phyloP scores from a whole-genome alignment of 1,284 basidiomycete species.

The Naganishia albida region DNA sequence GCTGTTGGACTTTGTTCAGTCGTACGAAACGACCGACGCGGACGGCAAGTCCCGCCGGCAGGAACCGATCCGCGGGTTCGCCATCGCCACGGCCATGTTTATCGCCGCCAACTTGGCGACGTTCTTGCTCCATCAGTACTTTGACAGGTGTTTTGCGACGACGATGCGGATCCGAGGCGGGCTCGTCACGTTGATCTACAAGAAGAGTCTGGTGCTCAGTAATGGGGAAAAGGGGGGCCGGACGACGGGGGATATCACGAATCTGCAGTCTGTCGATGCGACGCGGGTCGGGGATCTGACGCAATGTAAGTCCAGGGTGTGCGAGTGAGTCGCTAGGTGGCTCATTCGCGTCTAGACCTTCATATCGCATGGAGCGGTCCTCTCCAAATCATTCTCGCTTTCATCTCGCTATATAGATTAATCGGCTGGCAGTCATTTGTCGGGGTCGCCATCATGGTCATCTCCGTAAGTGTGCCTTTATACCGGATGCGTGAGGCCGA shows the following conservation, averaged over 20 bases:
- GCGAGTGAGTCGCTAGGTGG: slow-evolving; percentile 58
- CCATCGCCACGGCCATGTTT: slow-evolving; percentile 79
- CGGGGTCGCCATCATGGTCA: slow-evolving; percentile 86
- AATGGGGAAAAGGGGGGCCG: slow-evolving; percentile 74
- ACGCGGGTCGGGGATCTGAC: slow-evolving; percentile 83
- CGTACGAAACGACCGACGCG: slow-evolving; percentile 60
- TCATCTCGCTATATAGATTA: slow-evolving; percentile 82
- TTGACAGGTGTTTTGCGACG: slow-evolving; percentile 58
- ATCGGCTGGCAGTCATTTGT: slow-evolving; percentile 91
- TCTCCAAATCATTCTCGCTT: slow-evolving; percentile 59
- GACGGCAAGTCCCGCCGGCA: slow-evolving; percentile 17
- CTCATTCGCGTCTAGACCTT: slow-evolving; percentile 30
- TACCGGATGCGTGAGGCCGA: background rate
- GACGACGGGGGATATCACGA: slow-evolving; percentile 88
- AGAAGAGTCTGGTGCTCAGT: slow-evolving; percentile 80
- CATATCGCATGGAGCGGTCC: slow-evolving; percentile 58
- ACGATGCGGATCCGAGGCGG: slow-evolving; percentile 89
- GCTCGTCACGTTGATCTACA: slow-evolving; percentile 79
- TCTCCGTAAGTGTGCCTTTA: slow-evolving; percentile 55
- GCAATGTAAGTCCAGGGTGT: slow-evolving; percentile 56
- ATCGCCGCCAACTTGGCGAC: slow-evolving; percentile 73
- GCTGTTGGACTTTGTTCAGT: slow-evolving; percentile 77
- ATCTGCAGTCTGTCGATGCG: slow-evolving; percentile 81
- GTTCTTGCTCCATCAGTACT: slow-evolving; percentile 78
- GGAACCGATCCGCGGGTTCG: slow-evolving; percentile 64